Conservation (phyloP, 2,329 filamentous ascomycete species). For the Grosmannia huntii region DNA sequence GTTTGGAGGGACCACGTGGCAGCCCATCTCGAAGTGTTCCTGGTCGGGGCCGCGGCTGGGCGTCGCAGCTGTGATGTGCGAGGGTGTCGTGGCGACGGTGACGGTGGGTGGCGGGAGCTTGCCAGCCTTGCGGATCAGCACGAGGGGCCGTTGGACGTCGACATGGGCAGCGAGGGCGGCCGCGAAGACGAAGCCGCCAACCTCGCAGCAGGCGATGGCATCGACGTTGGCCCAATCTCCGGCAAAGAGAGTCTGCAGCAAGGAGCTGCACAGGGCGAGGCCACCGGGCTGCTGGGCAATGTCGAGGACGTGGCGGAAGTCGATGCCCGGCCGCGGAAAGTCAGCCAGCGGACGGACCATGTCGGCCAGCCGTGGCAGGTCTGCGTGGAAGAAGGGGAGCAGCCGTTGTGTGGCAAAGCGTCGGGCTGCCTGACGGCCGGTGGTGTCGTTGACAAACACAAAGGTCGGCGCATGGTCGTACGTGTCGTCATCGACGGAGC, state of each 20-base stretch:
- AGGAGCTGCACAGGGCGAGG: constrained; percentile 33
- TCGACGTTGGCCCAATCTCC: constrained; percentile 26
- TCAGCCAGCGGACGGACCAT: constrained; percentile 36
- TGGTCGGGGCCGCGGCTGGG: constrained; percentile 24
- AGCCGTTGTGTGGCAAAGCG: constrained; percentile 29
- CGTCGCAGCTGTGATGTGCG: constrained; percentile 13
- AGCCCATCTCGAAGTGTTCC: constrained; percentile 35
- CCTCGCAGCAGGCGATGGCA: constrained; percentile 39
- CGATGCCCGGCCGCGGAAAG: constrained; percentile 37
- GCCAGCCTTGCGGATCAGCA: constrained; percentile 38
- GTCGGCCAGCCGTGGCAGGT: constrained; percentile 29
- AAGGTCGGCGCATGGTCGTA: neutral
- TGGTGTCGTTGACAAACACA: neutral
- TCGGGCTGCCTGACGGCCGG: constrained; percentile 24
- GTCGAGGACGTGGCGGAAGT: constrained; percentile 45
- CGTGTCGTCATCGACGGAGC: neutral
- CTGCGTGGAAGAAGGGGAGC: constrained; percentile 31
- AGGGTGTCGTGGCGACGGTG: constrained; percentile 32
- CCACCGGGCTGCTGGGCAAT: constrained; percentile 39
- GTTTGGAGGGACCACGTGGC: constrained; percentile 25
- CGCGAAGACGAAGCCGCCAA: constrained; percentile 43
- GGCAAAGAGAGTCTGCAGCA: constrained; percentile 33
- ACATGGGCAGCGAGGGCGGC: constrained; percentile 31
- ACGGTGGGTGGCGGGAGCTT: constrained; percentile 46
- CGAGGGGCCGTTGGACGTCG: constrained; percentile 24